Evolutionary conservation across 2,329 filamentous ascomycete genomes (phyloP), one percentile per base, ranked within the genome.

Genomic region (Hypoxylon sp.): DNA sequence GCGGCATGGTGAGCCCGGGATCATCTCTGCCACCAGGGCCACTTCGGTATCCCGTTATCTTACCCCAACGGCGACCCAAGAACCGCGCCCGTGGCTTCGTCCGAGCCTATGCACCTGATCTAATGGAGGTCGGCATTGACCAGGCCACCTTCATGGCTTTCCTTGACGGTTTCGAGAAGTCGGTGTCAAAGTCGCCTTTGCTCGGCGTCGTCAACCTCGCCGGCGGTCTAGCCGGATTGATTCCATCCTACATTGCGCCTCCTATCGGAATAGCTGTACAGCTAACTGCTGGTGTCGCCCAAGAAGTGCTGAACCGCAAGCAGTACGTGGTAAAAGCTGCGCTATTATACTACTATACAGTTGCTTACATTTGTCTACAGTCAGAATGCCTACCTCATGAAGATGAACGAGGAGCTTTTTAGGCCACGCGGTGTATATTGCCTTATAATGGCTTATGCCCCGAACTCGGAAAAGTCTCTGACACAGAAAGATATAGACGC

Each of bases 391-490:
- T 74, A 67, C 60, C 63, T 76, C 9, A 13, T 48, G 1, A 73
- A 69, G 66, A 72, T 74, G 71, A 75, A 76, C 39, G 62, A 68
- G 2, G 73, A 72, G 24, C 54, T 75, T n/a, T 76, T 76, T 62
- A 65, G 57, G 9, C 74, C 74, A 1, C 74, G 69, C 1, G 74
- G 74, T 3, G 44, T 76, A 11, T 76, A 72, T 57, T 73, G 69
- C 44, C 59, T 74, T 5, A 63, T 76, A 14, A 67, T 76, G 67
- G 70, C 73, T 4, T 73, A 74, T 54, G 64, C 61, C 17, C 54
- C 59, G 3, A 53, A 65, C 26, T 57, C 61, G 10, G 42, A 59
- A 35, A 63, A 52, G 22, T 22, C 51, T 31, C 29, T 69, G 13
- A 10, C 47, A 22, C 62, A 66, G 14, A 31, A 63, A 35, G 66